Base-by-base conservation (phyloP, 176 grass and related monocot genomes). In the Triticum urartu region DNA sequence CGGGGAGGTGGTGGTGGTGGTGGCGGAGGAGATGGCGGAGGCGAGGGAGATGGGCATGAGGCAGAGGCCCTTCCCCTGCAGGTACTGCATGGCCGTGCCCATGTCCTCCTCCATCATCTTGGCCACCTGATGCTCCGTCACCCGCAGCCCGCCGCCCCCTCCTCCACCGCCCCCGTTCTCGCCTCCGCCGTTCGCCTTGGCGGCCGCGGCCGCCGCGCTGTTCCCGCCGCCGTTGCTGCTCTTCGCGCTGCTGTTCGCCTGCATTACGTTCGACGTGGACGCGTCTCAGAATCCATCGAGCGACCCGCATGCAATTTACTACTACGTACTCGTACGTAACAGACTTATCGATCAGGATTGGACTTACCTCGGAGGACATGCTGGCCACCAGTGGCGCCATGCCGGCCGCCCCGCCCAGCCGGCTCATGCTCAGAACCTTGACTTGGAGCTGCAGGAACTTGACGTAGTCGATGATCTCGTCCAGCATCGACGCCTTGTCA, bases 41-140 rank as follows among this genome's bases (percentile, higher is more conserved):
- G 93, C 96, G 35, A 98, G 96, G 64, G 96, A 98, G 88, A 98
- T 98, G 35, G 96, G 96, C 96, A 98, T 98, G 40, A 98, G 96
- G 88, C 96, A 98, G 60, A 98, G 93, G 8, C 93, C 96, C 84
- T 98, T 98, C 5, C 96, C 96, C 62, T 98, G 93, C 58, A 98
- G 93, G 79, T 98, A 98, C 75, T 98, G 93, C 96, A 98, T 98
- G 13, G 96, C 96, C 0, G 93, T 94, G 45, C 96, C 96, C 96
- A 95, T 98, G 93, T 98, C 93, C 74, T 98, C 93, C 85, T 95
- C 93, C 96, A 98, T 98, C 85, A 98, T 88, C 86, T 92, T 95
- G 11, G 93, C 96, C 68, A 98, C 96, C 79, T 98, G 96, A 14
- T 92, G 84, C 88, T 98, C 96, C 74, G 93, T 84, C 81, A 92